Conservation (phyloP, 495 filamentous ascomycete species). For the Talaromyces borbonicus region DNA sequence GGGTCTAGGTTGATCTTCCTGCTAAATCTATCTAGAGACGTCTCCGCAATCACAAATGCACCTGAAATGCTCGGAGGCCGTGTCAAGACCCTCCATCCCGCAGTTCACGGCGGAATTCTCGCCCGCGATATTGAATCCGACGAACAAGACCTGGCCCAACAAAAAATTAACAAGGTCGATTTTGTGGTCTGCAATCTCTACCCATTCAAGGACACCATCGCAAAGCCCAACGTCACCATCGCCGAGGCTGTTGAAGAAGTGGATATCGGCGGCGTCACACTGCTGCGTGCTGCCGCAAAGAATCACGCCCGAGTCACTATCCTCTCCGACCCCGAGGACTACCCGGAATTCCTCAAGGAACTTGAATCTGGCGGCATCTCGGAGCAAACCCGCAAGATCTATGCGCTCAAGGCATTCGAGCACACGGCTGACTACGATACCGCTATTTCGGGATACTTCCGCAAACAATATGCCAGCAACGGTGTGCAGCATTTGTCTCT, state of each 20-base stretch:
- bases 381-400: conserved; percentile 69
- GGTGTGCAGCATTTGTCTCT: conserved; percentile 75
- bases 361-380: conserved; percentile 78
- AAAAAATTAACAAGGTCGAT: conserved; percentile 96
- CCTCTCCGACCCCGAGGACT: conserved; percentile 86
- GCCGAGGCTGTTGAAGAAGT: conserved; percentile 96
- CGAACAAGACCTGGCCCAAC: conserved; percentile 90
- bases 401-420: conserved; percentile 93
- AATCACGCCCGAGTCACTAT: conserved; percentile 93
- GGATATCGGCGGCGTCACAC: conserved; percentile 93
- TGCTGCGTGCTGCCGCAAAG: conserved; percentile 94
- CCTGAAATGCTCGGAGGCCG: conserved; percentile 95
- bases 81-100: conserved; percentile 95
- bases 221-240: conserved; percentile 93
- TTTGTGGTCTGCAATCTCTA: conserved; percentile 98
- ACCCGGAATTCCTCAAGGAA: conserved; percentile 86
- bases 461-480: conserved; percentile 84
- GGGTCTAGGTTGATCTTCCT: no score
- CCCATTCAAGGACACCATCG: conserved; percentile 94
- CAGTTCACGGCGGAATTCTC: conserved; percentile 88
- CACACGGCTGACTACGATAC: conserved; percentile 97
- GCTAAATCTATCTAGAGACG: no score
- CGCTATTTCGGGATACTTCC: conserved; percentile 93
- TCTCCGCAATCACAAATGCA: conserved; percentile 95
- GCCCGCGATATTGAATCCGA: conserved; percentile 86